phyloP scores from a whole-genome alignment of 192 early-diverging fungal species.

The Podochytrium sp. region DNA sequence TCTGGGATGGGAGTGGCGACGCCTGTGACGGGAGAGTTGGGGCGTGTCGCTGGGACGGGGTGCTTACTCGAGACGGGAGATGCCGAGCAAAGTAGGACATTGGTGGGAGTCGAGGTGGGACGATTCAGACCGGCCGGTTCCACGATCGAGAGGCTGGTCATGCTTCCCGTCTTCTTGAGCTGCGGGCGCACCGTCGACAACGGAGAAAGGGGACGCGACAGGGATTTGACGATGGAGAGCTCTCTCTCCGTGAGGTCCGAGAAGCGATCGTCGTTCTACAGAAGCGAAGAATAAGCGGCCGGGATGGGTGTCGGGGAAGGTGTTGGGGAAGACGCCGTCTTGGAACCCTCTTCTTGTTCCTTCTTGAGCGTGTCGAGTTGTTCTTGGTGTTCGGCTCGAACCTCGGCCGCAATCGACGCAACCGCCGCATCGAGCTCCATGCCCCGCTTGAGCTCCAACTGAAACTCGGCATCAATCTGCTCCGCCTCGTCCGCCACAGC shows the following conservation, averaged over 20 bases:
- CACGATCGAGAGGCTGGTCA: not conserved
- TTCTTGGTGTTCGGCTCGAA: not conserved
- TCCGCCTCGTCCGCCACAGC: constrained; percentile 22
- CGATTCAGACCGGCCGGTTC: not conserved
- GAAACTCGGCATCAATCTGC: constrained; percentile 24
- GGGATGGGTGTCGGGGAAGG: not conserved
- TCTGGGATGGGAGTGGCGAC: not conserved
- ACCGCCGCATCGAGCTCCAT: not conserved
- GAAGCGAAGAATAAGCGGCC: not conserved
- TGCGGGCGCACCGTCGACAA: not conserved
- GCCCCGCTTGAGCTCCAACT: not conserved
- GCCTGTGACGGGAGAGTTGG: not conserved
- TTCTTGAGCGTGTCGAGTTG: not conserved
- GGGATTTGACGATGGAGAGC: not conserved
- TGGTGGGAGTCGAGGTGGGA: not conserved
- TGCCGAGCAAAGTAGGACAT: not conserved
- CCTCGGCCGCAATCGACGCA: not conserved
- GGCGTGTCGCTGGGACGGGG: too few species aligned
- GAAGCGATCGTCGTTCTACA: not conserved
- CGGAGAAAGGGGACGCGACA: not conserved
- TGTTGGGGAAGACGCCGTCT: not conserved
- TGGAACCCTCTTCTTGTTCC: not conserved
- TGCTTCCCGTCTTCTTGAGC: constrained; percentile 6
- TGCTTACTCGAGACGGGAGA: not conserved
- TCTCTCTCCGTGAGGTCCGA: constrained; percentile 1